Evolutionary conservation across 176 grass and related monocot genomes (phyloP).

Genomic region (Oryza glumipatula): DNA sequence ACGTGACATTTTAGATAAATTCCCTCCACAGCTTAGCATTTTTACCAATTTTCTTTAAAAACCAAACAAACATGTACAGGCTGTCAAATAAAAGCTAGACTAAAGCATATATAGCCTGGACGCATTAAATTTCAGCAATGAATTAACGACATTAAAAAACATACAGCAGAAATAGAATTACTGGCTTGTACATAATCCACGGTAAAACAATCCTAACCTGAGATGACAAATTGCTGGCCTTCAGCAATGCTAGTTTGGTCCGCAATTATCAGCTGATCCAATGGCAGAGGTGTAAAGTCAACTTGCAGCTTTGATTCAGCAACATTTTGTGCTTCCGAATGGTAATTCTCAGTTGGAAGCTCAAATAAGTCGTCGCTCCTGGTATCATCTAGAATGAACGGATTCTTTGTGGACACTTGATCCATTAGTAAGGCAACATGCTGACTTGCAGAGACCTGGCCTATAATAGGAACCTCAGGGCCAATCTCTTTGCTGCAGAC

Average conservation of each 20-base stretch:
- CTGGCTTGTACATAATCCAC: not conserved
- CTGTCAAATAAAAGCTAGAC: slow-evolving; percentile 2
- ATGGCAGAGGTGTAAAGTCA: slow-evolving; percentile 22
- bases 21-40: not conserved
- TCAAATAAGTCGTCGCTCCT: slow-evolving; percentile 62
- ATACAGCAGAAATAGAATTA: not conserved
- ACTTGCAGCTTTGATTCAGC: slow-evolving; percentile 34
- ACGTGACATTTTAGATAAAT: slow-evolving; percentile 4
- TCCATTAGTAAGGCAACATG: slow-evolving; percentile 20
- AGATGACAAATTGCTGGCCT: slow-evolving; percentile 18
- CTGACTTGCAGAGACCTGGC: slow-evolving; percentile 36
- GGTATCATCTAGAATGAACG: slow-evolving; percentile 45
- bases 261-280: slow-evolving; percentile 34
- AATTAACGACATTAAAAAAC: not conserved
- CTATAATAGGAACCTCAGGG: slow-evolving; percentile 6
- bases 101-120: not conserved
- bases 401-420: slow-evolving; percentile 38
- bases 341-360: slow-evolving; percentile 40
- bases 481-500: slow-evolving; percentile 26
- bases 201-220: slow-evolving; percentile 46
- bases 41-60: slow-evolving; percentile 14
- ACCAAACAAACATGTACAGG: slow-evolving; percentile 6
- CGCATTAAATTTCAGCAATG: slow-evolving; percentile 7
- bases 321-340: slow-evolving; percentile 30
- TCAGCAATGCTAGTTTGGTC: slow-evolving; percentile 36